Evolutionary conservation across 805 yeast species (phyloP), one percentile per base, ranked within the genome.

Genomic region (Cyberlindnera mrakii): DNA sequence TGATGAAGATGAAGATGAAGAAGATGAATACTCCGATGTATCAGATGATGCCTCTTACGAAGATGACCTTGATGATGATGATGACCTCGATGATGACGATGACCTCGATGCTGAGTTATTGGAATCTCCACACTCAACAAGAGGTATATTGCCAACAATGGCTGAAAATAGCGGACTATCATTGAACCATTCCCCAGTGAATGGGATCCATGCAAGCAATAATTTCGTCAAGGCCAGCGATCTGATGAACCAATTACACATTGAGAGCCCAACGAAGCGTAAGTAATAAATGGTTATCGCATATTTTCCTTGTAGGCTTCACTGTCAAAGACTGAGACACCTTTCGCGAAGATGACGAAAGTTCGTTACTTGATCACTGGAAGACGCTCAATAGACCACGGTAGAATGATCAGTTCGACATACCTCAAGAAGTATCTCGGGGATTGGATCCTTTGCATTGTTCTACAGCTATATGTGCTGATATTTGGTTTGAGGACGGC

Each of bases 81-180:
- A 55, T n/a, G 60, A 55, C 29, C 41, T 58, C 10, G 64, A 59
- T 32, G 60, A 52, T 7, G 62, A 61, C 30, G 58, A 55, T n/a
- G 60, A 55, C 29, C 41, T 58, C 10, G 64, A 59, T 39, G 65
- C 54, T 23, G 67, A 60, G 25, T 49, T 57, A 14, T 52, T 59
- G 20, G 50, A 50, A 6, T 67, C 64, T 4, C 42, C 50, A 11
- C 31, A 47, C 6, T 13, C 29, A 23, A 4, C 33, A 18, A 29
- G 41, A 25, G 41, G 44, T 10, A 52, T 41, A n/a, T 10, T 39
- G 15, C 48, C 52, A 4, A 49, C 42, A 25, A 37, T 40, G 47
- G 33, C 33, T 32, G 45, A 30, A 37, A 44, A 35, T 31, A 48
- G 53, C 30, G 53, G 49, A 5, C 19, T 47, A 9, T 45, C 57